Percentiles rank a stretch among this genome's conserved stretches.
phyloP scores from a whole-genome alignment of 1,284 basidiomycete genomes.

The Peniophora sp. region DNA sequence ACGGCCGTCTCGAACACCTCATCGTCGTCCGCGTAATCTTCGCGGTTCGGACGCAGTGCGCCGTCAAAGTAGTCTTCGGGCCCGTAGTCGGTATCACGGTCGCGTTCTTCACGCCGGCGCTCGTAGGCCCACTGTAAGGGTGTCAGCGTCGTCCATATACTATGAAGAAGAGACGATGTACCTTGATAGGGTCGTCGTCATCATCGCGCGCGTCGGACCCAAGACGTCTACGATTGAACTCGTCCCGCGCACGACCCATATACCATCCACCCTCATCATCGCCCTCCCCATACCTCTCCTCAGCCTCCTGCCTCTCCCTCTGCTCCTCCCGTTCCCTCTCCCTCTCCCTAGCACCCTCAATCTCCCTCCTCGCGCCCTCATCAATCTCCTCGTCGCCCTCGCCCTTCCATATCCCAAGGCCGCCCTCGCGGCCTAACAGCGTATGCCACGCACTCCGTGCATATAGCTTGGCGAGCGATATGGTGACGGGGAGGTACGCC shows the following conservation, averaged over 20 bases:
- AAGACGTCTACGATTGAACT: slow-evolving; percentile 50
- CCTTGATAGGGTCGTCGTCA: slow-evolving; percentile 69
- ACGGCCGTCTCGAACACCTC: slow-evolving; percentile 70
- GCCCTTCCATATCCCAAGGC: slow-evolving; percentile 53
- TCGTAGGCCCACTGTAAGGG: slow-evolving; percentile 68
- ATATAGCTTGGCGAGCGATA: slow-evolving; percentile 83
- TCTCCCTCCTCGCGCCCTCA: slow-evolving; percentile 7
- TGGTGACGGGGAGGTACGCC: slow-evolving; percentile 80
- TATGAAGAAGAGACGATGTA: slow-evolving; percentile 14
- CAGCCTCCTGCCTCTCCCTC: slow-evolving; percentile 1
- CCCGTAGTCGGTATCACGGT: slow-evolving; percentile 65
- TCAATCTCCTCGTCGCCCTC: slow-evolving; percentile 25
- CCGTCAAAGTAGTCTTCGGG: slow-evolving; percentile 77
- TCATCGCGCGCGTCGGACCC: slow-evolving; percentile 32
- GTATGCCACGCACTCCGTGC: slow-evolving; percentile 79
- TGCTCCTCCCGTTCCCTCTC: background rate
- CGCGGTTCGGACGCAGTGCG: slow-evolving; percentile 50
- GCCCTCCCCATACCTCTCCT: slow-evolving; percentile 13
- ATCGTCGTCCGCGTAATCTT: slow-evolving; percentile 43
- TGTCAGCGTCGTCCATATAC: background rate
- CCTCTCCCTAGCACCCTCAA: slow-evolving; percentile 5
- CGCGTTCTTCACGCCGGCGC: slow-evolving; percentile 60
- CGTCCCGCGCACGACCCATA: slow-evolving; percentile 68
- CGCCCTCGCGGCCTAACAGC: slow-evolving; percentile 58
- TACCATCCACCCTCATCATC: slow-evolving; percentile 53